These are phyloP conservation scores for Drechslerella dactyloides DNA, from an alignment of 2,329 filamentous ascomycete species.

Conservation along the genomic window DNA sequence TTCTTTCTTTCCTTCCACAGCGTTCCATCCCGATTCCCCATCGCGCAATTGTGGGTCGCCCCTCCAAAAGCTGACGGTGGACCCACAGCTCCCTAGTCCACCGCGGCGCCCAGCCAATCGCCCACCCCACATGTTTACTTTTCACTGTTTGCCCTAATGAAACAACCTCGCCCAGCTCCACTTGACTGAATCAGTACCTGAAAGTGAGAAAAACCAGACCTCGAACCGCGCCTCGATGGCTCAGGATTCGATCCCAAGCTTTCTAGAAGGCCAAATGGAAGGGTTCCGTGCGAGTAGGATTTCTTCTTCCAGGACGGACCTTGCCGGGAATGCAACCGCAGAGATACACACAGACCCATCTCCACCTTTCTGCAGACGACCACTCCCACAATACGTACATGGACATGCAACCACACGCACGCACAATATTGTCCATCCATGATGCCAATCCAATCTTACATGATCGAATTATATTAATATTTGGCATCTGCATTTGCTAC, in stretches of 20 bases:
- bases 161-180: constrained; percentile 30
- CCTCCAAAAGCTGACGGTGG: constrained; percentile 5
- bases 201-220: constrained; percentile 41
- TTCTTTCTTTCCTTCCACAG: not conserved
- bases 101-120: constrained; percentile 16
- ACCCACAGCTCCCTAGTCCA: constrained; percentile 20
- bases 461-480: not conserved
- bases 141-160: constrained; percentile 49
- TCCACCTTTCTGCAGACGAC: no score
- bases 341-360: no score
- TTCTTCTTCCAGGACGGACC: no score
- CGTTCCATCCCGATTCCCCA: constrained; percentile 1
- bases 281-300: not conserved
- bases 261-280: constrained; percentile 25
- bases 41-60: constrained; percentile 12
- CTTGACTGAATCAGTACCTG: constrained; percentile 40
- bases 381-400: not conserved
- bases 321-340: no score
- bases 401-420: not conserved
- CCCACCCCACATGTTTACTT: constrained; percentile 32
- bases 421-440: not conserved
- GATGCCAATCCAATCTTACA: constrained; percentile 1
- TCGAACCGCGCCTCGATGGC: no score
- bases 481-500: not conserved
- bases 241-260: no score